phyloP scores from a whole-genome alignment of 2,329 filamentous ascomycete genomes.

The Penicillium sp. region DNA sequence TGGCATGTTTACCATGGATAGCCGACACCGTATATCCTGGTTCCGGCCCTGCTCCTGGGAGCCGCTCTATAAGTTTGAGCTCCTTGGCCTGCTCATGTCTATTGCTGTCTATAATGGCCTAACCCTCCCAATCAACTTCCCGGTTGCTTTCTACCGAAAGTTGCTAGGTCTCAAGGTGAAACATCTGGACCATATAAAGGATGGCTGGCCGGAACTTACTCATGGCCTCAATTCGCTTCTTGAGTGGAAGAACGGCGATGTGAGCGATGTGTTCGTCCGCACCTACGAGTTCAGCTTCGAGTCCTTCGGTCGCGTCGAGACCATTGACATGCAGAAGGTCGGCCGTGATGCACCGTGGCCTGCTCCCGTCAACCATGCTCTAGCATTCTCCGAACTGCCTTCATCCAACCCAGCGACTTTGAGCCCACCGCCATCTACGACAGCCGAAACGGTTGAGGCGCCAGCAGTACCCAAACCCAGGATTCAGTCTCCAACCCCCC shows the following conservation, averaged over 20 bases:
- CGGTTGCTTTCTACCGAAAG: constrained; percentile 77
- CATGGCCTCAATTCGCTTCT: constrained; percentile 71
- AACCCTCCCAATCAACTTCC: constrained; percentile 86
- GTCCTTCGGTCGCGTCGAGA: constrained; percentile 53
- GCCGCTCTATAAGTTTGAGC: constrained; percentile 84
- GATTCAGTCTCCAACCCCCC: constrained; percentile 30
- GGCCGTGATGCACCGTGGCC: constrained; percentile 39
- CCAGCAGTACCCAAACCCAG: constrained; percentile 16
- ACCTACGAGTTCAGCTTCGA: constrained; percentile 83
- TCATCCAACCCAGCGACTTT: constrained; percentile 17
- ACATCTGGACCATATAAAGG: constrained; percentile 71
- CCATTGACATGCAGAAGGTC: constrained; percentile 55
- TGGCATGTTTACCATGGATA: constrained; percentile 74
- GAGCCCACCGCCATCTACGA: constrained; percentile 25
- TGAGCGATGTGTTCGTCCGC: constrained; percentile 77
- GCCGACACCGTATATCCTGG: constrained; percentile 76
- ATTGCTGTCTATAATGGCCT: constrained; percentile 91
- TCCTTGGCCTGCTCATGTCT: constrained; percentile 82
- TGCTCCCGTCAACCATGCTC: constrained; percentile 3
- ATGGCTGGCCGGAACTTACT: constrained; percentile 82
- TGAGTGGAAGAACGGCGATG: constrained; percentile 75
- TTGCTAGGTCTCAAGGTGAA: constrained; percentile 68
- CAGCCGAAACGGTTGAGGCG: constrained; percentile 22
- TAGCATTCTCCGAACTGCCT: constrained; percentile 25
- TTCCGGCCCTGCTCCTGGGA: constrained; percentile 81